Base-by-base conservation (phyloP, 805 yeast species). In the Metschnikowia lunata region DNA sequence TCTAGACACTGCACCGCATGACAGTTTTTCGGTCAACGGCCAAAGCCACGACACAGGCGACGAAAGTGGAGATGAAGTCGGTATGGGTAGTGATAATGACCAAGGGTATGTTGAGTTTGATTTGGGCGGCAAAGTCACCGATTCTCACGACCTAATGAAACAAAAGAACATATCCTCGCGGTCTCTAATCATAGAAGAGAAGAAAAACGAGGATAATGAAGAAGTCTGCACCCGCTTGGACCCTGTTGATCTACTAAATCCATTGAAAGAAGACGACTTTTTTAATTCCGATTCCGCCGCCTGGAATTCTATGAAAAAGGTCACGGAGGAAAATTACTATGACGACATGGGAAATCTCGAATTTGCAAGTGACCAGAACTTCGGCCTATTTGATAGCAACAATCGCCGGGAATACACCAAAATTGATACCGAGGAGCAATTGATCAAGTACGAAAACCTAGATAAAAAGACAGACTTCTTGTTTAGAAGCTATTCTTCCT, bases 281-380 rank as follows among this genome's bases (percentile, higher is more conserved):
- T 69, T 70, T 46, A 49, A 49, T 38, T 67, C 63, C 15, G 65
- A 74, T 30, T 76, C 71, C 11, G 38, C 66, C 7, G 83, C 75
- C 27, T 93, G 99, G 99, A 82, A 85, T 57, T 80, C 85, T 13
- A 89, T 93, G 88, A 84, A 85, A 35, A 82, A 91, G 0, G 82
- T 88, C 27, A 81, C 96, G 3, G 79, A 83, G 39, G 74, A 78
- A 45, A 88, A 88, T 49, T 76, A 88, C 34, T 91, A 88, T 60
- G 87, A 91, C 57, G 86, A 88, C 26, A 79, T 78, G 55, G 97
- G 93, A 4, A 80, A 81, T 45, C 64, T 82, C 23, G 76, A 82
- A 39, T 69, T 80, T 23, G 57, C 64, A 50, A 50, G 58, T 6
- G 59, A 55, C 14, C 43, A 49, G 15, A 49, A 40, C 1, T 54